Evolutionary conservation across 805 yeast species (phyloP).

Genomic region (Zygosaccharomyces rouxii): DNA sequence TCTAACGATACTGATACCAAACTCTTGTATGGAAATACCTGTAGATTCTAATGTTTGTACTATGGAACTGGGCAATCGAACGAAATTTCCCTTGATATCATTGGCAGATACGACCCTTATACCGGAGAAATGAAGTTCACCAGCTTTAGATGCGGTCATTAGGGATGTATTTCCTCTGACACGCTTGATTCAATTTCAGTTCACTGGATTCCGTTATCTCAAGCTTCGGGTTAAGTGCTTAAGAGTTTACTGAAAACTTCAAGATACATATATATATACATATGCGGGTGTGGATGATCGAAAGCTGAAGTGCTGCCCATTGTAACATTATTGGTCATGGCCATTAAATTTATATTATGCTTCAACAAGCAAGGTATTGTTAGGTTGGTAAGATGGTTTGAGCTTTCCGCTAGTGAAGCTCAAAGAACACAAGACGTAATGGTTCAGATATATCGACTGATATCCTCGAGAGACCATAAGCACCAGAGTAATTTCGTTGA

Average conservation of each 20-base stretch:
- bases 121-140: conserved; percentile 12
- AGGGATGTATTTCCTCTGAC: background rate
- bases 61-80: conserved; percentile 26
- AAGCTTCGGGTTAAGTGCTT: background rate
- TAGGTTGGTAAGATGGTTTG: conserved; percentile 78
- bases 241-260: background rate
- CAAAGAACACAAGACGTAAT: conserved; percentile 33
- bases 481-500: conserved; percentile 80
- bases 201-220: background rate
- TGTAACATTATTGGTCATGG: conserved; percentile 42
- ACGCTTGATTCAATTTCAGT: background rate
- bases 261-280: background rate
- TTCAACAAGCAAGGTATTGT: conserved; percentile 93
- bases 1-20: conserved; percentile 17
- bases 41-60: conserved; percentile 21
- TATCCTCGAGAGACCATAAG: conserved; percentile 78
- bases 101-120: conserved; percentile 14
- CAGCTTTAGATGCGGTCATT: conserved; percentile 9
- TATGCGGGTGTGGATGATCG: background rate
- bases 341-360: conserved; percentile 73
- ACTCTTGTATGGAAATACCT: conserved; percentile 24
- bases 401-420: conserved; percentile 28
- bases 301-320: background rate
- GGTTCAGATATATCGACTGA: conserved; percentile 63
- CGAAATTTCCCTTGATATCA: conserved; percentile 28